Conservation (phyloP, 108 stramenopile genomes). For the Ochromonas danica region DNA sequence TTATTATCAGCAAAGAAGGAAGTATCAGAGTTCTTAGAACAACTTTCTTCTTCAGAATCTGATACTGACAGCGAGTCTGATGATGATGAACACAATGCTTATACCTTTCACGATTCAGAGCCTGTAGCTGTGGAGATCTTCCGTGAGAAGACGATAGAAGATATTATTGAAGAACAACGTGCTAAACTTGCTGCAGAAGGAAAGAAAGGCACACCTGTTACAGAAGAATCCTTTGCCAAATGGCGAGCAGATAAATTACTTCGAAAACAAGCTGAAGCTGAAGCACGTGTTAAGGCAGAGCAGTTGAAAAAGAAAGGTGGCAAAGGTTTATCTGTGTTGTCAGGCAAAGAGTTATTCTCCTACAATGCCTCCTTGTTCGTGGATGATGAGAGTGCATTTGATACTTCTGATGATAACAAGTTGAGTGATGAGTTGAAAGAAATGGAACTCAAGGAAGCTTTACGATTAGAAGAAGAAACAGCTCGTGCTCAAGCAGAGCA, state of each 20-base stretch:
- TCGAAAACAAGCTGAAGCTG: neutral
- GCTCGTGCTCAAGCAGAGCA: slow-evolving; percentile 23
- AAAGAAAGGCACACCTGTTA: slow-evolving; percentile 41
- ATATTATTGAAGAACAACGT: slow-evolving; percentile 52
- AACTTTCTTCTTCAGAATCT: neutral
- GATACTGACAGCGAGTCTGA: neutral
- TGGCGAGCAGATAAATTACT: slow-evolving; percentile 22
- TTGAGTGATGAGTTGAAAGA: neutral
- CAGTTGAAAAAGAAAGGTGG: slow-evolving; percentile 35
- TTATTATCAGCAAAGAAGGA: neutral
- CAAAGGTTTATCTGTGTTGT: slow-evolving; percentile 36
- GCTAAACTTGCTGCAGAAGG: slow-evolving; percentile 45
- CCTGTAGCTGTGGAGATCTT: slow-evolving; percentile 43
- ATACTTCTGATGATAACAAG: neutral
- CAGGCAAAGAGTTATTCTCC: slow-evolving; percentile 29
- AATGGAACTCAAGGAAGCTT: neutral
- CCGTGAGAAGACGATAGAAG: slow-evolving; percentile 51
- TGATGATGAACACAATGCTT: neutral
- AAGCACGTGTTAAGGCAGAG: slow-evolving; percentile 34
- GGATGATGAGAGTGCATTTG: slow-evolving; percentile 28
- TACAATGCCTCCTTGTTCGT: slow-evolving; percentile 35
- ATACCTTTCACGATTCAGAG: neutral
- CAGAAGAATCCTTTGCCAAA: slow-evolving; percentile 28
- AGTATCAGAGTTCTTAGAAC: slow-evolving; percentile 8
- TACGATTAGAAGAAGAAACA: neutral